Evolutionary conservation across 306 rosid genomes (phyloP), one percentile per base, ranked within the genome.

Genomic region (Pterocarpus macrocarpus): DNA sequence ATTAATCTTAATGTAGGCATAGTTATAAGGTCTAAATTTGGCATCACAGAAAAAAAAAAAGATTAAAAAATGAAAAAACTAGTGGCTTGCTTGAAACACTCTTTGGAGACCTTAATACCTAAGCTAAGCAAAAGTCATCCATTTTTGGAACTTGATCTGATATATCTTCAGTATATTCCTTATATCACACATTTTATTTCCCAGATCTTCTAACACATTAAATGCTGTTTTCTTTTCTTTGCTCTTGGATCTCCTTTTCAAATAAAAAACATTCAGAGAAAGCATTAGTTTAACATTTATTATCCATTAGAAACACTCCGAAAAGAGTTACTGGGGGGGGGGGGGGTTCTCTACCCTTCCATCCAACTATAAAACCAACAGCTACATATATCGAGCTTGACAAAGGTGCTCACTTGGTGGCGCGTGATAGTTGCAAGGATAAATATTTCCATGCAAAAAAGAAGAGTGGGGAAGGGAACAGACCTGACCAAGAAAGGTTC

Each of bases 401-500:
- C 59, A 4, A 47, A 41, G 64, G 32, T 35, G 28, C 13, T 44
- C 0, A 44, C 22, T 66, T 32, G 56, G 59, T 55, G 82, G 84
- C 84, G 88, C 84, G 86, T 85, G 86, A 50, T 43, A 81, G 72
- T 38, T 38, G n/a, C n/a, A 59, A 63, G 41, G 62, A 12, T 30
- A 30, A 64, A 69, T 55, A 80, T 57, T 56, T 77, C 47, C 83
- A 85, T 78, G 83, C 78, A 85, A 70, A 78, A 85, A 82, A 56
- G 83, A 78, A 80, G 83, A 55, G 81, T 68, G 86, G 79, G 86
- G 84, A 71, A 78, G 87, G 90, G 82, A 82, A 76, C 84, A 87
- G 78, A 70, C 84, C 75, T 69, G 85, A 84, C 91, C 86, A 61
- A 69, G 67, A 83, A 91, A 87, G 89, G 75, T 59, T 82, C 81